These are phyloP conservation scores for Fusarium nodosum DNA, from an alignment of 2,329 filamentous ascomycete species.

Conservation along the genomic window DNA sequence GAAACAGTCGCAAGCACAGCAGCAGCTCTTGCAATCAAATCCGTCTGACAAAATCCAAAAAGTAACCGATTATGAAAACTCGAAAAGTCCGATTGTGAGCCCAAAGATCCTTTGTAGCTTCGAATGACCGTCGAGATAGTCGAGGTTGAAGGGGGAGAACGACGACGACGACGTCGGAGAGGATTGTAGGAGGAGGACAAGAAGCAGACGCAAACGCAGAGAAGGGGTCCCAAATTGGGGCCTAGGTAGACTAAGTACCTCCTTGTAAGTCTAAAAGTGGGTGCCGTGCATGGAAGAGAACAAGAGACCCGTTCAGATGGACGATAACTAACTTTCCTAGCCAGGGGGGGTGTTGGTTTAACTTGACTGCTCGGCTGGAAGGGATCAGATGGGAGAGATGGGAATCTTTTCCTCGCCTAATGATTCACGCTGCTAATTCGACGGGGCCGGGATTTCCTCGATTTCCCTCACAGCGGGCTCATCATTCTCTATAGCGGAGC, in stretches of 20 bases:
- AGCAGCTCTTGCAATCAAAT: conserved; percentile 32
- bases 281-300: conserved; percentile 23
- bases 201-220: conserved; percentile 25
- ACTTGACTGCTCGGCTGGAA: conserved; percentile 1
- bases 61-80: conserved; percentile 22
- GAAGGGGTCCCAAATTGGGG: conserved; percentile 46
- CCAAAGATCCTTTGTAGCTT: conserved; percentile 41
- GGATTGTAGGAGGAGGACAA: conserved; percentile 36
- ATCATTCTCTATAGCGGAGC: conserved; percentile 19
- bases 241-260: conserved; percentile 36
- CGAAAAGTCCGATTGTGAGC: conserved; percentile 34
- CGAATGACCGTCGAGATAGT: conserved; percentile 40
- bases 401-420: conserved; percentile 35
- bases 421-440: conserved; percentile 32
- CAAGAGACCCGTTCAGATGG: conserved; percentile 34
- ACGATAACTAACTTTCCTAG: conserved; percentile 25
- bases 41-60: conserved; percentile 27
- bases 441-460: conserved; percentile 27
- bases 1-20: conserved; percentile 38
- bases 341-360: conserved; percentile 31
- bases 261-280: conserved; percentile 45
- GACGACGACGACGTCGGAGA: conserved; percentile 28
- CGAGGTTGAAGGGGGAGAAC: conserved; percentile 33
- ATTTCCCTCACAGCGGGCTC: conserved; percentile 36
- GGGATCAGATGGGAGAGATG: conserved; percentile 20